A percentile compares a stretch with the other conserved stretches of the same genome.
These are phyloP conservation scores for Aureobasidium mangrovei DNA, from an alignment of 2,329 filamentous ascomycete species.

Conservation along the genomic window DNA sequence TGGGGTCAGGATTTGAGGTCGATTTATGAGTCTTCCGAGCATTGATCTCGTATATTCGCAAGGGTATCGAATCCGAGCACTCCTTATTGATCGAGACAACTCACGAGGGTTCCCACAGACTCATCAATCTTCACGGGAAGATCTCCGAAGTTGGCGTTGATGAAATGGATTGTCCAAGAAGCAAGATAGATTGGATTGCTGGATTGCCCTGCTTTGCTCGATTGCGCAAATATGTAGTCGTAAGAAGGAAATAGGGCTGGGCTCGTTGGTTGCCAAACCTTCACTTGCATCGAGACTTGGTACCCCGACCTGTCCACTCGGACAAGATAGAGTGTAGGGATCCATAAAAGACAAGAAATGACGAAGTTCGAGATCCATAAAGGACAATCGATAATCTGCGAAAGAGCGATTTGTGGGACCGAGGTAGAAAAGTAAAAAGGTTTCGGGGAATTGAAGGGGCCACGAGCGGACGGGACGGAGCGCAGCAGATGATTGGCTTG, in stretches of 20 bases:
- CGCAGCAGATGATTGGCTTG: background rate
- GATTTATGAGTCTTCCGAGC: no score
- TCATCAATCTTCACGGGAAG: no score
- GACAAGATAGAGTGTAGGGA: background rate
- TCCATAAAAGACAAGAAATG: background rate
- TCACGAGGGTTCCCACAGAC: no score
- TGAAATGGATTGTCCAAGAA: no score
- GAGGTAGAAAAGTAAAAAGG: background rate
- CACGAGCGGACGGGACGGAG: background rate
- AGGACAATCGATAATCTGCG: background rate
- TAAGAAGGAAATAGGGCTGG: no score
- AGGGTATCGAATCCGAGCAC: no score
- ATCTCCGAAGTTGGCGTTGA: no score
- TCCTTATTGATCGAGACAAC: no score
- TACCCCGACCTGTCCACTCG: background rate
- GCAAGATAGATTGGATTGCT: no score
- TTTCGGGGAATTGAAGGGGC: background rate
- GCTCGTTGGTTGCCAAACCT: background rate
- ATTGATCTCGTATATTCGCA: no score
- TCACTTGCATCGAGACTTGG: background rate
- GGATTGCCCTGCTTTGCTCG: no score
- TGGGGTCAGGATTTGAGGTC: background rate
- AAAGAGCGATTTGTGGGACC: background rate
- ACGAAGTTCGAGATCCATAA: background rate
- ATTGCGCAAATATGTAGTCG: no score